These are phyloP conservation scores for Colletotrichum abscissum DNA, from an alignment of 2,329 filamentous ascomycete species.

Conservation along the genomic window DNA sequence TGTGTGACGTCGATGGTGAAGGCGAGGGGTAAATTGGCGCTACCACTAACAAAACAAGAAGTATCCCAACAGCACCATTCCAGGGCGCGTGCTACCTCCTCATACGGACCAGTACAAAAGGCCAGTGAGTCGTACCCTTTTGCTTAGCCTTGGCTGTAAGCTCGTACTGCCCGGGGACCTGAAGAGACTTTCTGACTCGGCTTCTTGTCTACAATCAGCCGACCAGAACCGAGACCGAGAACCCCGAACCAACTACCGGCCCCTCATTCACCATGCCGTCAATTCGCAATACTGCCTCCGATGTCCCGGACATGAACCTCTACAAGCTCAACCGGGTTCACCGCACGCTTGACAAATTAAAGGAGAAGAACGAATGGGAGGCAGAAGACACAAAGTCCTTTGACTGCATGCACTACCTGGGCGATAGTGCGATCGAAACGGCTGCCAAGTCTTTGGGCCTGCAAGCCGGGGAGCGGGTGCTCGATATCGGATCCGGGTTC, in stretches of 20 bases:
- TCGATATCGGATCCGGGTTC: slow-evolving; percentile 40
- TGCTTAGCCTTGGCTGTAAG: not conserved
- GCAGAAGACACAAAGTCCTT: slow-evolving; percentile 37
- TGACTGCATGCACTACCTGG: slow-evolving; percentile 41
- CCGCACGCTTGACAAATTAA: slow-evolving; percentile 13
- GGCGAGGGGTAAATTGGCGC: slow-evolving; percentile 1
- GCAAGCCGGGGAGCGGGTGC: slow-evolving; percentile 26
- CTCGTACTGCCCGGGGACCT: not conserved
- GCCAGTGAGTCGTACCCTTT: not conserved
- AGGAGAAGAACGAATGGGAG: slow-evolving; percentile 35
- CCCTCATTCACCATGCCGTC: not conserved
- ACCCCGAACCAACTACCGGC: not conserved
- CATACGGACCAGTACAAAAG: not conserved
- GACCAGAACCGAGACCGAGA: not conserved
- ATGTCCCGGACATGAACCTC: slow-evolving; percentile 32
- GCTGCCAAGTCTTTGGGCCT: slow-evolving; percentile 33
- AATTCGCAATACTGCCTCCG: slow-evolving; percentile 7
- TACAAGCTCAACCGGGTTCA: slow-evolving; percentile 31
- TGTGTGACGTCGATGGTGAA: slow-evolving; percentile 14
- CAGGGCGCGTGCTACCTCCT: not conserved
- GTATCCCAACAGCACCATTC: not conserved
- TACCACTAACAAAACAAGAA: not conserved
- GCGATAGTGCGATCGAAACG: slow-evolving; percentile 36
- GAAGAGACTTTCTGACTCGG: not conserved
- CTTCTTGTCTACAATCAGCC: not conserved